These are phyloP conservation scores for Irineochytrium annulatum DNA, from an alignment of 192 early-diverging fungal genomes.

Conservation along the genomic window DNA sequence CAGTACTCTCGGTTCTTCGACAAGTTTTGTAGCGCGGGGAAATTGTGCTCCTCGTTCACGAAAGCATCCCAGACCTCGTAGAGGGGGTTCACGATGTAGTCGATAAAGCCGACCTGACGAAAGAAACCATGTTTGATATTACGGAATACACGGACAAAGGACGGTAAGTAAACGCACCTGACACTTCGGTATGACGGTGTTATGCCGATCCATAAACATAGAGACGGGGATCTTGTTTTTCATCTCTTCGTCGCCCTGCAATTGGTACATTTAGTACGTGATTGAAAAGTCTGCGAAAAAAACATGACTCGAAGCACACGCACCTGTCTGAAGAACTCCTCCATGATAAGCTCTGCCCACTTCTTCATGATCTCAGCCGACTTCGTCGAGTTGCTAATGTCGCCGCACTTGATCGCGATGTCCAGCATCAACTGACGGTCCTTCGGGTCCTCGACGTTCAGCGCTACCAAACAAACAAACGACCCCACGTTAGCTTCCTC, in stretches of 20 bases:
- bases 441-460: constrained; percentile 41
- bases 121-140: no score
- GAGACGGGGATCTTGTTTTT: constrained; percentile 36
- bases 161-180: no score
- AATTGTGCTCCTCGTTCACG: constrained; percentile 30
- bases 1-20: constrained; percentile 24
- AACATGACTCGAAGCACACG: not conserved
- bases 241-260: constrained; percentile 46
- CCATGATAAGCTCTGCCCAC: constrained; percentile 56
- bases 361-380: constrained; percentile 36
- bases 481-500: no score
- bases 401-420: constrained; percentile 58
- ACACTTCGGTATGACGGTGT: constrained; percentile 50
- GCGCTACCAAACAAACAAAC: constrained; percentile 2
- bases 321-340: constrained; percentile 55
- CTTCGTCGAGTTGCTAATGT: constrained; percentile 55
- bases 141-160: no score
- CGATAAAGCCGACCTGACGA: constrained; percentile 63
- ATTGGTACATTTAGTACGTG: not conserved
- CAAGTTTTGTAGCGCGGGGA: constrained; percentile 18
- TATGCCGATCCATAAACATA: constrained; percentile 40
- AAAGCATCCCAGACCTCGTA: constrained; percentile 52
- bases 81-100: constrained; percentile 54
- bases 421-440: constrained; percentile 44
- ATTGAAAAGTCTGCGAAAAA: not conserved